phyloP scores from a whole-genome alignment of 306 rosid species.

The Trifolium pratense region DNA sequence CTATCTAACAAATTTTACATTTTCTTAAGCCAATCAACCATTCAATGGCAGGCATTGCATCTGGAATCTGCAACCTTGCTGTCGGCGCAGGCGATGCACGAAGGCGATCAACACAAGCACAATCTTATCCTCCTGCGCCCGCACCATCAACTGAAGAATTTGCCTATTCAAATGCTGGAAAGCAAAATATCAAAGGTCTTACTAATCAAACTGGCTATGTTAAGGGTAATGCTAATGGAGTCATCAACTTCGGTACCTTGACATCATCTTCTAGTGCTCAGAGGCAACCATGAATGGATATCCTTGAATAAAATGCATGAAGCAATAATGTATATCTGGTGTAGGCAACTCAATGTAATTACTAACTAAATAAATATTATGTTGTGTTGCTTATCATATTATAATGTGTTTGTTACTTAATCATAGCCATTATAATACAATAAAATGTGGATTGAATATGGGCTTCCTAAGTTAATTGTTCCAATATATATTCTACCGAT shows the following conservation, averaged over 20 bases:
- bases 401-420: not conserved
- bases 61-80: conserved; percentile 44
- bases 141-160: conserved; percentile 2
- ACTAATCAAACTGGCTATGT: conserved; percentile 50
- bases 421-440: not conserved
- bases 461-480: not conserved
- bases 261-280: conserved; percentile 13
- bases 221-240: conserved; percentile 53
- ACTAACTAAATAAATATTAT: conserved; percentile 22
- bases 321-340: not conserved
- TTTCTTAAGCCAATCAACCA: not conserved
- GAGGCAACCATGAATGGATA: conserved; percentile 28
- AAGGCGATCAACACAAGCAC: conserved; percentile 12
- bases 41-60: conserved; percentile 46
- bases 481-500: not conserved
- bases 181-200: conserved; percentile 49
- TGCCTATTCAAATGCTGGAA: conserved; percentile 14
- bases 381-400: not conserved
- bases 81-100: conserved; percentile 29
- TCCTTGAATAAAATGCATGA: not conserved
- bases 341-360: conserved; percentile 6
- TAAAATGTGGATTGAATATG: not conserved
- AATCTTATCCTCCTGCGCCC: not conserved
- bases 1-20: not conserved
- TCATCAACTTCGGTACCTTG: conserved; percentile 47